Evolutionary conservation across 768 basidiomycete species (phyloP).

Genomic region (Boletus subcaerulescens): DNA sequence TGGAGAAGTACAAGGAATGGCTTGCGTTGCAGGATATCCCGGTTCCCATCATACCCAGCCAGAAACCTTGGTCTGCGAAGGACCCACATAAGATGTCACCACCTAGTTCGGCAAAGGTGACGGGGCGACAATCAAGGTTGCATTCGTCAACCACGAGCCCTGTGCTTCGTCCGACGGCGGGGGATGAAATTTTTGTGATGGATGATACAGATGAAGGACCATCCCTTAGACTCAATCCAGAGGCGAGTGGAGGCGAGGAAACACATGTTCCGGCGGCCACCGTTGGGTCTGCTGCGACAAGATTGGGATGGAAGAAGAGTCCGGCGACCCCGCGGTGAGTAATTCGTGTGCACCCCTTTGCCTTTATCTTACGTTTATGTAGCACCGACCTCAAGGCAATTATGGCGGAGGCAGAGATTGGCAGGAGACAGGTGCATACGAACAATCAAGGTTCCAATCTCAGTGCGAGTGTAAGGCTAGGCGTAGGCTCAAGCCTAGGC

Average conservation of each 20-base stretch:
- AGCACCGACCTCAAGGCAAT: slow-evolving; percentile 84
- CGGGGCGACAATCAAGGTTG: not conserved
- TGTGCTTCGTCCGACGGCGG: slow-evolving; percentile 22
- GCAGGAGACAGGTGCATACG: slow-evolving; percentile 13
- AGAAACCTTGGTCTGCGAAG: slow-evolving; percentile 20
- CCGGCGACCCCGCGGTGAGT: slow-evolving; percentile 50
- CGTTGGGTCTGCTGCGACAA: slow-evolving; percentile 5
- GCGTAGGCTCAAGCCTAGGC: not conserved
- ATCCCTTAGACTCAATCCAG: slow-evolving; percentile 19
- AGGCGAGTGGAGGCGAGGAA: slow-evolving; percentile 6
- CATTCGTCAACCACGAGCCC: slow-evolving; percentile 23
- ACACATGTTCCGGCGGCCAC: not conserved
- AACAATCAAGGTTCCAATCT: not conserved
- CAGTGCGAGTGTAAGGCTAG: not conserved
- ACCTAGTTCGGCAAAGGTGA: slow-evolving; percentile 14
- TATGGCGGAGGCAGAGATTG: slow-evolving; percentile 72
- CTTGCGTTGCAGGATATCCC: slow-evolving; percentile 68
- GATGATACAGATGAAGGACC: slow-evolving; percentile 60
- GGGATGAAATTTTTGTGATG: slow-evolving; percentile 81
- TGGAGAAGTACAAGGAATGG: slow-evolving; percentile 70
- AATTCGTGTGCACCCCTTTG: slow-evolving; percentile 6
- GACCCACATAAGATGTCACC: slow-evolving; percentile 35
- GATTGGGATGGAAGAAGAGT: slow-evolving; percentile 47
- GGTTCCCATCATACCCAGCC: slow-evolving; percentile 42
- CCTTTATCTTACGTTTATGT: slow-evolving; percentile 11